Conservation (phyloP, 371 early-diverging fungal species). For the Mortierella sp. region DNA sequence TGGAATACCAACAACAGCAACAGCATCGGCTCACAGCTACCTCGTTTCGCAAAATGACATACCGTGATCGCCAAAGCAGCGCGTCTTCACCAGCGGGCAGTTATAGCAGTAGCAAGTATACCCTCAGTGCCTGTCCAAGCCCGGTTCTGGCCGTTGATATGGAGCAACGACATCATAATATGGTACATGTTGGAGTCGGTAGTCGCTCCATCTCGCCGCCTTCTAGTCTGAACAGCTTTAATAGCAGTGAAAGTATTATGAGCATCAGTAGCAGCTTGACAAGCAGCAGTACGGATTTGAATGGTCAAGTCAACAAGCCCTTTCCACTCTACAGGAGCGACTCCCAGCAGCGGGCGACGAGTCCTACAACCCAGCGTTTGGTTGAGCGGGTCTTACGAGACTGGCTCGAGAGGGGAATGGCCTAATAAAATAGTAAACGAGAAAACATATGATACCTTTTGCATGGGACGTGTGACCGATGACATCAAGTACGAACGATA, state of each 20-base stretch:
- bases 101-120: not conserved
- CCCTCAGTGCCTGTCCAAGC: not conserved
- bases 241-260: too few species aligned
- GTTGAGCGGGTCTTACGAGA: conserved; percentile 64
- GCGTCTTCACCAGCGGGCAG: not conserved
- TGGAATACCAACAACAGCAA: conserved; percentile 15
- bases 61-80: conserved; percentile 34
- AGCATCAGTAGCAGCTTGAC: too few species aligned
- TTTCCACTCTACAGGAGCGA: not conserved
- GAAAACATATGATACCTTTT: too few species aligned
- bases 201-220: conserved; percentile 1
- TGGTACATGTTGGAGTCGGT: too few species aligned
- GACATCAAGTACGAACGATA: too few species aligned
- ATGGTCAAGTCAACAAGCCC: not conserved
- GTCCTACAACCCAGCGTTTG: conserved; percentile 42
- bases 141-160: not conserved
- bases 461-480: too few species aligned
- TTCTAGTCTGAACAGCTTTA: conserved; percentile 21
- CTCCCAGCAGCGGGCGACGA: conserved; percentile 17
- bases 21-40: not conserved
- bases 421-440: too few species aligned
- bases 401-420: conserved; percentile 52
- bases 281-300: too few species aligned
- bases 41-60: conserved; percentile 14
- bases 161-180: not conserved